A percentile compares a stretch with the other conserved stretches of the same genome.
These are phyloP conservation scores for Paxillus rubicundulus DNA, from an alignment of 768 basidiomycete genomes.

Conservation along the genomic window DNA sequence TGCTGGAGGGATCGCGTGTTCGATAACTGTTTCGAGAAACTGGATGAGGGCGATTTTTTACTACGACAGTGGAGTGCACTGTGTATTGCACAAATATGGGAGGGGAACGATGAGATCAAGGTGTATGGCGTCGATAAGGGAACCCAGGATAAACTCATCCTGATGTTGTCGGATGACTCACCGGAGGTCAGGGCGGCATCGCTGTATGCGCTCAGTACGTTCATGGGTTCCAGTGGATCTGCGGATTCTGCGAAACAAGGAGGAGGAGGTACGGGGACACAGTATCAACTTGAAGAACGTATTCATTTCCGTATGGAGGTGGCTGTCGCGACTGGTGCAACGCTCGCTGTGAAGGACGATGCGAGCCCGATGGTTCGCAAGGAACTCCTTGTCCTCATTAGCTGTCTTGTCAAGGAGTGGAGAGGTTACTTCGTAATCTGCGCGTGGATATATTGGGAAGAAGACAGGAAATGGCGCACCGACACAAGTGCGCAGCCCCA, in stretches of 20 bases:
- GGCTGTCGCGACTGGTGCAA: slow-evolving; percentile 84
- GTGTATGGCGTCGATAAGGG: slow-evolving; percentile 74
- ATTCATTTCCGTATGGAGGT: slow-evolving; percentile 88
- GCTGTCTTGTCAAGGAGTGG: slow-evolving; percentile 95
- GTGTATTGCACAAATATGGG: slow-evolving; percentile 96
- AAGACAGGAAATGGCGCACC: slow-evolving; percentile 67
- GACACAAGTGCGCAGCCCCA: slow-evolving; percentile 34
- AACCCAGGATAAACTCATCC: slow-evolving; percentile 80
- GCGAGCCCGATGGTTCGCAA: slow-evolving; percentile 96
- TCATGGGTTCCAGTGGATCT: slow-evolving; percentile 86
- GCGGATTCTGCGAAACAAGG: slow-evolving; percentile 63
- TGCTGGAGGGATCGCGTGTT: slow-evolving; percentile 82
- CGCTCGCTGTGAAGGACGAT: slow-evolving; percentile 87
- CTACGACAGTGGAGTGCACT: slow-evolving; percentile 92
- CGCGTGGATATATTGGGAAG: slow-evolving; percentile 96
- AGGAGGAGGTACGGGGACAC: slow-evolving; percentile 84
- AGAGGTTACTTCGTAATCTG: slow-evolving; percentile 94
- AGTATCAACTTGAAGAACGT: slow-evolving; percentile 70
- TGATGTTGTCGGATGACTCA: slow-evolving; percentile 78
- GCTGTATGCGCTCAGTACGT: slow-evolving; percentile 87
- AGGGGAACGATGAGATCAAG: slow-evolving; percentile 86
- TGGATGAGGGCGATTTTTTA: slow-evolving; percentile 89
- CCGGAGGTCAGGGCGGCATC: slow-evolving; percentile 92
- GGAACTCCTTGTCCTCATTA: slow-evolving; percentile 87
- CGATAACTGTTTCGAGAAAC: slow-evolving; percentile 78